Base-by-base conservation (phyloP, 768 basidiomycete species). In the Leucosporidium creatinivorum region DNA sequence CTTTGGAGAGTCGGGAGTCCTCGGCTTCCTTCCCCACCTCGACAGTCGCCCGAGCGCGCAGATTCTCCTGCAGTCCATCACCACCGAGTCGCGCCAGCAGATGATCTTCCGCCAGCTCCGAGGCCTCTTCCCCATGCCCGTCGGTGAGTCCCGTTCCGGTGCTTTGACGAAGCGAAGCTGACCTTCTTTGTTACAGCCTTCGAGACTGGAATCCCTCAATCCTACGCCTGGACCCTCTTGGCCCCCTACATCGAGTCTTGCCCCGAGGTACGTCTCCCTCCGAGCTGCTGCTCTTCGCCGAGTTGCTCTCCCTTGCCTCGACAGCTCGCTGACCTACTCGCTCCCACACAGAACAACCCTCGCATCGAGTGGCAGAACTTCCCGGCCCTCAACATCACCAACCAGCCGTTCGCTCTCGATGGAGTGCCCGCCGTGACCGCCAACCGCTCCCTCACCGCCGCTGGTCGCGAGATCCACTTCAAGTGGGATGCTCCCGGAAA, bases 21-120 rank as follows among this genome's bases (percentile, higher is more conserved):
- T 83, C 72, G 85, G 86, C 13, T 87, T 87, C 80, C 76, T 87
- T n/a, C 79, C 82, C 60, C 85, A 86, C 75, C 81, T 88, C 49
- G 79, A 86, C 76, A 84, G 84, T 26, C 80, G 84, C 44, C 81
- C 83, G 3, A 72, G 81, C 0, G 85, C 85, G 2, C 76, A 80
- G 57, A 76, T 87, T 17, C 78, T 87, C 21, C 74, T 83, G 10
- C 83, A 86, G 74, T 80, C 82, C 10, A 85, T 88, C 72, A 80
- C 84, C 0, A 85, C 83, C 18, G 85, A 87, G 77, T 82, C 83
- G 25, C 79, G 86, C 13, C 86, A 88, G 77, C 84, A 87, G 78
- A 82, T 85, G 82, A 80, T 82, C 56, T 85, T 87, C 80, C 76
- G 86, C 7, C 85, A 87, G 76, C 81, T 85, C 57, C 80, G 83